Base-by-base conservation (phyloP, 2,329 filamentous ascomycete genomes). In the Microdochium nivale region DNA sequence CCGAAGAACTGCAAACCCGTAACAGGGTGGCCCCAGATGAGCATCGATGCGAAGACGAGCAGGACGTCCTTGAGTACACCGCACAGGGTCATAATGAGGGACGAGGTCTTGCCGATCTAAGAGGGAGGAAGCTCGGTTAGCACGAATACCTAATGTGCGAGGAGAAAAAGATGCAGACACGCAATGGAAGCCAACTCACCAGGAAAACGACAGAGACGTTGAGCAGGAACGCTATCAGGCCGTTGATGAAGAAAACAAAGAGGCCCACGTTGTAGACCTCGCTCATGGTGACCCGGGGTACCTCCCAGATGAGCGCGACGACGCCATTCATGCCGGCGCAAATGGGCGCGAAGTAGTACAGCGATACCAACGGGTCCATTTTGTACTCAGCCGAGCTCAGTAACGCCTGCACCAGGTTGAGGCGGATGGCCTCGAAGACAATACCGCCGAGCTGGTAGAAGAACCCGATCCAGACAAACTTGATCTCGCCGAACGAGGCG, bases 401-500 rank as follows among this genome's bases (percentile, higher is more conserved):
- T 47, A 94, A 78, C 54, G 85, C 84, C 75, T 92, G 85, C 50
- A 94, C 87, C 84, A 94, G 85, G 73, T 87, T 88, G 54, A 94
- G 78, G 62, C 88, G 86, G 58, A 89, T 80, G 52, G 88, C 88
- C 72, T 94, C 89, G 64, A 92, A 94, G 62, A 86, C 67, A 63
- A 94, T 86, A 63, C 88, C 88, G 52, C 77, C 83, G 55, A 87
- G 75, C 73, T 94, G 89, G 78, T 83, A 90, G 56, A 90, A 67
- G 71, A 94, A 87, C 57, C 88, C 88, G 58, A 81, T 77, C 70
- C 87, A 75, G 62, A 89, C 87, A 67, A 99, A 99, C 67, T 91
- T 85, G 70, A 99, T 95, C 76, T 99, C 94, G 63, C 94, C 94
- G 57, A 95, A 81, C 1, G 92, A 96, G 49, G 94, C 94, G 65